phyloP scores from a whole-genome alignment of 768 basidiomycete genomes.

The Boletus pseudopeckii region DNA sequence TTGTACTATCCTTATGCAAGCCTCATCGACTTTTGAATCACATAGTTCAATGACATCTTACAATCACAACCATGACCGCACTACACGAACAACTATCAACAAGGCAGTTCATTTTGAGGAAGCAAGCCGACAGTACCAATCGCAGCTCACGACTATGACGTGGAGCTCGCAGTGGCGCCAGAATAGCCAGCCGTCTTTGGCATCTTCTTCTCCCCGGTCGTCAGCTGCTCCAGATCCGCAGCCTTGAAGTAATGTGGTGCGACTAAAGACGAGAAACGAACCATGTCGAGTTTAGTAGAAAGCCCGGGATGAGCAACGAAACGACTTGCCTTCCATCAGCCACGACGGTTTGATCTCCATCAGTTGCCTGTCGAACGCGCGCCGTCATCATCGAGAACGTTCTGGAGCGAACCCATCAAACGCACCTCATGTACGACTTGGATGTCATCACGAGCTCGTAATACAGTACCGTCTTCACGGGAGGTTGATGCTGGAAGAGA shows the following conservation, averaged over 20 bases:
- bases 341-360: conserved; percentile 98
- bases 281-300: conserved; percentile 1
- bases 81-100: neutral
- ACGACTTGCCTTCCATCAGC: conserved; percentile 77
- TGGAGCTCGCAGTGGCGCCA: conserved; percentile 9
- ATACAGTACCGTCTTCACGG: conserved; percentile 84
- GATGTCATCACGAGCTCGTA: conserved; percentile 97
- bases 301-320: neutral
- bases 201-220: conserved; percentile 88
- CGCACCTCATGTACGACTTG: conserved; percentile 90
- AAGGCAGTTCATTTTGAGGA: neutral
- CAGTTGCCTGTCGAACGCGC: conserved; percentile 56
- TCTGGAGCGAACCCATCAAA: neutral
- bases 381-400: neutral
- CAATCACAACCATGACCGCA: neutral
- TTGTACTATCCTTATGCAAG: neutral
- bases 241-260: conserved; percentile 96
- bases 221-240: conserved; percentile 75
- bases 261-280: conserved; percentile 43
- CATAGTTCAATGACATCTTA: neutral
- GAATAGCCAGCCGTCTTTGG: conserved; percentile 62
- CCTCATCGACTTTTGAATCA: neutral
- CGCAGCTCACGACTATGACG: conserved; percentile 2
- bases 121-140: neutral
- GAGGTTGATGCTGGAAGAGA: conserved; percentile 93